Percentiles rank a stretch among this genome's conserved stretches.
Evolutionary conservation across 768 basidiomycete species (phyloP).

Genomic region (Goffeauzyma gilvescens): DNA sequence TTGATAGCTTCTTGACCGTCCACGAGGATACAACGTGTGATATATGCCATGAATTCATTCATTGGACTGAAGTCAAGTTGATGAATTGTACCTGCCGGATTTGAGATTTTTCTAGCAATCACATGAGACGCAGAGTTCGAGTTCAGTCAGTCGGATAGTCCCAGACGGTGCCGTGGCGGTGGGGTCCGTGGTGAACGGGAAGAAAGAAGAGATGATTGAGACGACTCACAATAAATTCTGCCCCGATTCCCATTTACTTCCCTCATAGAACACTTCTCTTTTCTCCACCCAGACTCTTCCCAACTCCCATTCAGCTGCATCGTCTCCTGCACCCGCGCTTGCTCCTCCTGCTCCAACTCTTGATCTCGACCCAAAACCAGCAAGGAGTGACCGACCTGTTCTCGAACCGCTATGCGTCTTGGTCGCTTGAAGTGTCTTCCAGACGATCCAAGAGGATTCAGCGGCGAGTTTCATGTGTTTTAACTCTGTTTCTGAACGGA

Average conservation of each 20-base stretch:
- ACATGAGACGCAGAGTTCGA: too few relatives aligned
- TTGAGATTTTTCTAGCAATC: too few relatives aligned
- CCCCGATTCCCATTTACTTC: constrained; percentile 55
- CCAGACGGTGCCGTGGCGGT: constrained; percentile 21
- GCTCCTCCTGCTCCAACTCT: background rate
- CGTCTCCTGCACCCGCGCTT: background rate
- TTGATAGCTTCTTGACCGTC: constrained; percentile 65
- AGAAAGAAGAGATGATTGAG: background rate
- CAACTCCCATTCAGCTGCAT: constrained; percentile 58
- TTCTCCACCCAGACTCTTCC: constrained; percentile 92
- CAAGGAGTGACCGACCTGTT: background rate
- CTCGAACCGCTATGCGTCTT: constrained; percentile 2
- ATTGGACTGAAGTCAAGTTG: constrained; percentile 74
- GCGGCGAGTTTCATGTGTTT: constrained; percentile 62
- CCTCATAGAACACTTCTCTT: constrained; percentile 78
- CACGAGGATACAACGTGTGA: constrained; percentile 46
- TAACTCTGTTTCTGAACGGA: background rate
- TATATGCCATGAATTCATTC: constrained; percentile 65
- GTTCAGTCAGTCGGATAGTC: too few relatives aligned
- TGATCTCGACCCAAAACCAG: too few relatives aligned
- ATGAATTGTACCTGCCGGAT: constrained; percentile 26
- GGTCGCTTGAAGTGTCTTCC: constrained; percentile 31
- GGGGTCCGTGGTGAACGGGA: too few relatives aligned
- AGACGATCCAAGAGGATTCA: constrained; percentile 68
- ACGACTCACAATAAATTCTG: constrained; percentile 42